Evolutionary conservation across 257 asterid genomes (phyloP).

Genomic region (Forsythia viridissima): DNA sequence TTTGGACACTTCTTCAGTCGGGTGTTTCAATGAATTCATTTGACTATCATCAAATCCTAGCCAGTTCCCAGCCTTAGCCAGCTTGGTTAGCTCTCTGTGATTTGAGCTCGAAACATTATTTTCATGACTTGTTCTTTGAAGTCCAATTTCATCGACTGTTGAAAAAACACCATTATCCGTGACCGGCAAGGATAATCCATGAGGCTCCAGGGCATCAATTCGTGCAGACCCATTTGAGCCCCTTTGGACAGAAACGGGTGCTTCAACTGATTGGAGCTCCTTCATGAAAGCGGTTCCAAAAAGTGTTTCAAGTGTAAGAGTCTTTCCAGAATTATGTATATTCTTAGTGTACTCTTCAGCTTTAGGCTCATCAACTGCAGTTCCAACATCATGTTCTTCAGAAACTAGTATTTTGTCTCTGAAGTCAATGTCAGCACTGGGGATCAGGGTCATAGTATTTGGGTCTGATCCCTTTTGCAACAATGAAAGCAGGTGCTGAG

Average conservation of each 20-base stretch:
- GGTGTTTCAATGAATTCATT: constrained; percentile 34
- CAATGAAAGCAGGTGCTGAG: constrained; percentile 78
- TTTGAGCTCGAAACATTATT: constrained; percentile 35
- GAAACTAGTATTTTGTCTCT: constrained; percentile 33
- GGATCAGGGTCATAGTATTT: constrained; percentile 20
- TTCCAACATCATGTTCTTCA: constrained; percentile 30
- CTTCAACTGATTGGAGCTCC: constrained; percentile 76
- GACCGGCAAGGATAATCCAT: constrained; percentile 38
- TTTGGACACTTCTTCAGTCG: constrained; percentile 33
- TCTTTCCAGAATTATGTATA: constrained; percentile 33
- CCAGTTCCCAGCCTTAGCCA: constrained; percentile 57
- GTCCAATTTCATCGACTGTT: constrained; percentile 32
- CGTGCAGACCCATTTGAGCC: constrained; percentile 49
- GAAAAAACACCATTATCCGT: constrained; percentile 37
- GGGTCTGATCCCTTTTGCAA: constrained; percentile 59
- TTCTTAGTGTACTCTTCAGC: constrained; percentile 44
- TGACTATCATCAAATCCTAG: constrained; percentile 45
- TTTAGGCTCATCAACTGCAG: constrained; percentile 35
- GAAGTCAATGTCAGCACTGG: constrained; percentile 28
- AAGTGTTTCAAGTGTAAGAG: constrained; percentile 75
- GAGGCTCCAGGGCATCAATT: constrained; percentile 38
- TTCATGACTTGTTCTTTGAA: constrained; percentile 34
- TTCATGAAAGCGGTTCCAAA: constrained; percentile 90
- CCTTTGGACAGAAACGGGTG: constrained; percentile 81
- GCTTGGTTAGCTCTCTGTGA: constrained; percentile 44